phyloP scores from a whole-genome alignment of 768 basidiomycete genomes.

The Kwoniella sp. region DNA sequence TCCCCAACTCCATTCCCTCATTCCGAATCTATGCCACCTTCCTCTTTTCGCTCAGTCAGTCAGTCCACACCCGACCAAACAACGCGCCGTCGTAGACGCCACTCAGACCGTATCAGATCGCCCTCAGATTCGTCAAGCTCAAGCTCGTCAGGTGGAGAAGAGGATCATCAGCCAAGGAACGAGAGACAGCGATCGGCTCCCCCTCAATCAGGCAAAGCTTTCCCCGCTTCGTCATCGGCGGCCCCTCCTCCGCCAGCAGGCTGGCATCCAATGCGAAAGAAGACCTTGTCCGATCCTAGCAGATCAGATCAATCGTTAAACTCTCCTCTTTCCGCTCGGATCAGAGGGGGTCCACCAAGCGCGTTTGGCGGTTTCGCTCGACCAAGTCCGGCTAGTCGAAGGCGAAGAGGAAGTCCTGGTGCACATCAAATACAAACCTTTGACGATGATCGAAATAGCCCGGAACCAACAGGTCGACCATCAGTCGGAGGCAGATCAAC shows the following conservation, averaged over 20 bases:
- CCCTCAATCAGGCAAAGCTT: slow-evolving; percentile 18
- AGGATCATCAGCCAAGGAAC: slow-evolving; percentile 3
- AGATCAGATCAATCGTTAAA: slow-evolving; percentile 17
- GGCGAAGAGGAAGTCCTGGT: slow-evolving; percentile 32
- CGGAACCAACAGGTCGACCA: slow-evolving; percentile 1
- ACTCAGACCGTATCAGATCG: slow-evolving; percentile 38
- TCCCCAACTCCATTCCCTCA: slow-evolving; percentile 29
- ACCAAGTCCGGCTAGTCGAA: slow-evolving; percentile 43
- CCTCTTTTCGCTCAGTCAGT: slow-evolving; percentile 28
- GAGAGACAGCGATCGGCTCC: slow-evolving; percentile 29
- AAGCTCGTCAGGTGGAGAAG: slow-evolving; percentile 29
- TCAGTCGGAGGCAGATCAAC: neutral
- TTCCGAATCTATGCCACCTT: slow-evolving; percentile 37
- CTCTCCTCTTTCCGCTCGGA: slow-evolving; percentile 32
- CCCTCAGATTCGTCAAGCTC: slow-evolving; percentile 39
- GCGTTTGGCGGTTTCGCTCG: slow-evolving; percentile 41
- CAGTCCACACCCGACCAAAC: slow-evolving; percentile 29
- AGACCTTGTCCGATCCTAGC: slow-evolving; percentile 32
- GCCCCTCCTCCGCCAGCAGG: slow-evolving; percentile 21
- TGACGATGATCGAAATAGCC: slow-evolving; percentile 24
- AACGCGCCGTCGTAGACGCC: slow-evolving; percentile 25
- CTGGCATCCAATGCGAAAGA: slow-evolving; percentile 22
- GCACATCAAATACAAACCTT: slow-evolving; percentile 17
- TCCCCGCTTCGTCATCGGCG: slow-evolving; percentile 24
- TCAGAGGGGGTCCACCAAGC: slow-evolving; percentile 38